Conservation (phyloP, 495 filamentous ascomycete genomes). For the Annulohypoxylon nitens region DNA sequence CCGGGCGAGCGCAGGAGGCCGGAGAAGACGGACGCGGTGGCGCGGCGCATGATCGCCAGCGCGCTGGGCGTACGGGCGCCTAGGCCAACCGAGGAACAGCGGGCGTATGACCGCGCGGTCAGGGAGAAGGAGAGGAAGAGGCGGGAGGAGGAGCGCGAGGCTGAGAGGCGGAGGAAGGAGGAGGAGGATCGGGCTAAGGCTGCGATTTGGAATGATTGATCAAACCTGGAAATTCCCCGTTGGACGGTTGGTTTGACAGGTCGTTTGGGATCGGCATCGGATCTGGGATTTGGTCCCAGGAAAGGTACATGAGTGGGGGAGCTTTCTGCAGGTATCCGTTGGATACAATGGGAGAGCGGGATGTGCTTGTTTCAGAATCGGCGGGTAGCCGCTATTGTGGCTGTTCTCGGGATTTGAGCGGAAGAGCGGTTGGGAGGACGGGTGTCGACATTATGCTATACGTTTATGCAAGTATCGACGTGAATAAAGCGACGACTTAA, state of each 20-base stretch:
- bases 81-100: slow-evolving; percentile 87
- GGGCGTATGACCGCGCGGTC: slow-evolving; percentile 84
- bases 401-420: background rate
- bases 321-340: slow-evolving; percentile 18
- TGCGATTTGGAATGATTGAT: slow-evolving; percentile 88
- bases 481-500: background rate
- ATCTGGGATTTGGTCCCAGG: background rate
- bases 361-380: slow-evolving; percentile 5
- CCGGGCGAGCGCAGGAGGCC: slow-evolving; percentile 65
- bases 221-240: too few relatives aligned
- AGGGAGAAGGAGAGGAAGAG: slow-evolving; percentile 87
- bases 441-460: background rate
- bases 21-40: slow-evolving; percentile 93
- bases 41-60: slow-evolving; percentile 88
- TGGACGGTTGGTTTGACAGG: background rate
- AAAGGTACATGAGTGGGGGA: background rate
- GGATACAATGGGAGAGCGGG: background rate
- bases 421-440: background rate
- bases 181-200: slow-evolving; percentile 78
- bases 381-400: background rate
- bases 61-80: slow-evolving; percentile 86
- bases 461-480: background rate
- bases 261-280: background rate
- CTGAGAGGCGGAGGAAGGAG: slow-evolving; percentile 70
- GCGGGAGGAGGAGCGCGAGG: slow-evolving; percentile 78